A percentile compares a stretch with the other conserved stretches of the same genome.
These are phyloP conservation scores for Chalciporus piperatus DNA, from an alignment of 768 basidiomycete genomes.

Conservation along the genomic window DNA sequence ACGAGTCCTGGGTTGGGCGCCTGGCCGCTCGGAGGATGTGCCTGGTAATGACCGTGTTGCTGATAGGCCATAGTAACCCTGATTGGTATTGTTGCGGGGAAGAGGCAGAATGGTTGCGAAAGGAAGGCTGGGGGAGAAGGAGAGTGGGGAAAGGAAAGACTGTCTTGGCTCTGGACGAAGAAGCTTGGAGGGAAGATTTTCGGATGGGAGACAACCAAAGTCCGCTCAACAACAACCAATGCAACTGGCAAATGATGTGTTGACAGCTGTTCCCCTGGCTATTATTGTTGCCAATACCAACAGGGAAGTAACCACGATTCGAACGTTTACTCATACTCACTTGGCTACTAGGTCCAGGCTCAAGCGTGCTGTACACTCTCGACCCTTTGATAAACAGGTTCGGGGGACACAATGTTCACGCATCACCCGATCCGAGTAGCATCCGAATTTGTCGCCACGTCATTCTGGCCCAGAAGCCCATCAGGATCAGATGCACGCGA, in stretches of 20 bases:
- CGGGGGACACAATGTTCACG: too few relatives aligned
- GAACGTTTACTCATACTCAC: too few relatives aligned
- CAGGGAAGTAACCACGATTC: too few relatives aligned
- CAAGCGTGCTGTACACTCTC: too few relatives aligned
- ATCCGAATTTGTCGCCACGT: too few relatives aligned
- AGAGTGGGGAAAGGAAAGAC: background rate
- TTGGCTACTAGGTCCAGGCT: too few relatives aligned
- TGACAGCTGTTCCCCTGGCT: slow-evolving; percentile 5
- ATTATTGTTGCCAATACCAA: background rate
- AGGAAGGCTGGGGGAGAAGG: background rate
- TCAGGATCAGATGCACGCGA: background rate
- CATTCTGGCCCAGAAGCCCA: too few relatives aligned
- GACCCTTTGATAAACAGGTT: too few relatives aligned
- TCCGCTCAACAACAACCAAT: slow-evolving; percentile 15
- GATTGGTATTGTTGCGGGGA: background rate
- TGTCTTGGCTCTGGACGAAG: background rate
- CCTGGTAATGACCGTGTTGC: slow-evolving; percentile 52
- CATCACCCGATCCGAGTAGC: too few relatives aligned
- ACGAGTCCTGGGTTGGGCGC: slow-evolving; percentile 29
- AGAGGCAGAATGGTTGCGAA: background rate
- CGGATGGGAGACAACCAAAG: slow-evolving; percentile 7
- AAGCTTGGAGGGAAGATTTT: background rate
- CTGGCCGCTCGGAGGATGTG: slow-evolving; percentile 18
- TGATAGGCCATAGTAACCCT: slow-evolving; percentile 49
- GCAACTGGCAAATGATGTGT: background rate